Conservation (phyloP, 2,329 filamentous ascomycete genomes). For the Thelonectria rubi region DNA sequence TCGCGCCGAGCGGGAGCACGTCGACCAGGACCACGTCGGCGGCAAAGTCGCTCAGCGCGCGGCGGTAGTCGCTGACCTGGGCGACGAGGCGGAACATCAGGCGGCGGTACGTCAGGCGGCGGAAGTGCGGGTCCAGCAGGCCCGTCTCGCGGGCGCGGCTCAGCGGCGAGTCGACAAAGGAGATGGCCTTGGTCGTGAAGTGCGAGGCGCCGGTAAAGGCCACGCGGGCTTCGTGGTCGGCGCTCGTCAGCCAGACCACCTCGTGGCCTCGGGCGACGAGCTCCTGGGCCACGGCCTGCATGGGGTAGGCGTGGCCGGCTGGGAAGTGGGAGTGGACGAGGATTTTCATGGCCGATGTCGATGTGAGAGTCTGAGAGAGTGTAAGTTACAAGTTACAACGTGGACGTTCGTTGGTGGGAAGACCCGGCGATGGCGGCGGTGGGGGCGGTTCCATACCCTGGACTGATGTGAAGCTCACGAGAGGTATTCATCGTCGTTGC, state of each 20-base stretch:
- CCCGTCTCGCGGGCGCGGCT: constrained; percentile 42
- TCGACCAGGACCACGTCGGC: constrained; percentile 50
- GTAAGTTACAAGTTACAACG: no score
- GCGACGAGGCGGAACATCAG: constrained; percentile 44
- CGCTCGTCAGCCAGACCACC: constrained; percentile 50
- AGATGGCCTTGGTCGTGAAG: constrained; percentile 44
- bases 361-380: no score
- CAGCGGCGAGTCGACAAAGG: constrained; percentile 45
- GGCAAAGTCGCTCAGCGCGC: constrained; percentile 41
- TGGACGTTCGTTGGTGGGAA: neutral
- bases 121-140: constrained; percentile 43
- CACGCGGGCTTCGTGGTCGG: constrained; percentile 47
- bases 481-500: neutral
- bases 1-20: constrained; percentile 49
- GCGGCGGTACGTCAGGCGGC: constrained; percentile 15
- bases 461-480: neutral
- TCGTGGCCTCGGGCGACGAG: constrained; percentile 50
- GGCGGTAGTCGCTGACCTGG: constrained; percentile 50
- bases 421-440: neutral
- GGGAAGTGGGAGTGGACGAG: constrained; percentile 53
- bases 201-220: constrained; percentile 48
- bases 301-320: constrained; percentile 51
- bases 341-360: constrained; percentile 45
- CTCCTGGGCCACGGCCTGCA: constrained; percentile 51
- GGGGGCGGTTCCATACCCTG: neutral